Percentiles rank a stretch among this genome's conserved stretches.
phyloP scores from a whole-genome alignment of 2,329 filamentous ascomycete genomes.

The Bertia moriformis region DNA sequence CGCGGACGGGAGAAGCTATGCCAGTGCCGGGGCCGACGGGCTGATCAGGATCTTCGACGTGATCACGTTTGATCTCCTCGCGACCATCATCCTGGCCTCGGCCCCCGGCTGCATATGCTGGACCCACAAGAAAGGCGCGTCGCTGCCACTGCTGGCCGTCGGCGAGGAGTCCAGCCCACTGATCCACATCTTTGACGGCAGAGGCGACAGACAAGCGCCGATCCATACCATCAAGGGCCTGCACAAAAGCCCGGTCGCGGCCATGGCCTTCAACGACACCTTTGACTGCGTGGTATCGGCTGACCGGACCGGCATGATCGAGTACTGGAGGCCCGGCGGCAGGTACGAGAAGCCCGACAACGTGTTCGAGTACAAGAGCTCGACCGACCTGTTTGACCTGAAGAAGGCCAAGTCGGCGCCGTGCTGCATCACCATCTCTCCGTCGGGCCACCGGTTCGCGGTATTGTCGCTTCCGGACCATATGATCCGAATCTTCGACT shows the following conservation, averaged over 20 bases:
- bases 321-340: conserved; percentile 79
- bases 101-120: conserved; percentile 73
- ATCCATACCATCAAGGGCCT: conserved; percentile 65
- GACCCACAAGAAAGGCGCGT: conserved; percentile 80
- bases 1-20: conserved; percentile 82
- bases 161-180: conserved; percentile 59
- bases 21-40: conserved; percentile 67
- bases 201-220: conserved; percentile 64
- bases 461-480: conserved; percentile 86
- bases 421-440: conserved; percentile 69
- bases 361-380: conserved; percentile 86
- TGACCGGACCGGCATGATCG: conserved; percentile 83
- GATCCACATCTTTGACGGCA: conserved; percentile 77
- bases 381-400: conserved; percentile 89
- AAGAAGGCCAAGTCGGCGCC: conserved; percentile 85
- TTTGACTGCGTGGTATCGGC: conserved; percentile 85
- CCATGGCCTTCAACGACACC: conserved; percentile 78
- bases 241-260: conserved; percentile 64
- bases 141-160: conserved; percentile 70
- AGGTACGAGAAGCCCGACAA: conserved; percentile 81
- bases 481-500: conserved; percentile 87
- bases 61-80: conserved; percentile 77
- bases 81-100: conserved; percentile 67
- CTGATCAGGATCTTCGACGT: conserved; percentile 71
- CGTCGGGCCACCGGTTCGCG: conserved; percentile 71